phyloP scores from a whole-genome alignment of 2,329 filamentous ascomycete genomes.

The Rosellinia necatrix region DNA sequence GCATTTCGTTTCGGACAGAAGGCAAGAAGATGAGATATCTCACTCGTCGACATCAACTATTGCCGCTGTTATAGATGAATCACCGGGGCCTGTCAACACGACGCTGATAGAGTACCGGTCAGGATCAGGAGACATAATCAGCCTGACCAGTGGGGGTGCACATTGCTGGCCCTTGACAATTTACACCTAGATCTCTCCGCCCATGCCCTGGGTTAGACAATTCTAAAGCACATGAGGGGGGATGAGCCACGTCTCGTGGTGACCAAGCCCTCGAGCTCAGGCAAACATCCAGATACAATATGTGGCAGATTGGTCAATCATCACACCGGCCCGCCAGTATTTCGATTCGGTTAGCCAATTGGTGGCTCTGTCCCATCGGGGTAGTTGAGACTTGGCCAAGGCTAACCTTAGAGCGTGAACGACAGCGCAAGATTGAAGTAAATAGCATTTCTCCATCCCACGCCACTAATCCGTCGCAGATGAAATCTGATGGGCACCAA shows the following conservation, averaged over 20 bases:
- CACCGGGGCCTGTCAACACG: not conserved
- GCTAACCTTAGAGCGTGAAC: slow-evolving; percentile 1
- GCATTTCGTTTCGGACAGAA: not conserved
- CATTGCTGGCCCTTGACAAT: not conserved
- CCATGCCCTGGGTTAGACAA: not conserved
- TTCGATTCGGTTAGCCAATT: slow-evolving; percentile 1
- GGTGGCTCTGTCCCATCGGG: slow-evolving; percentile 16
- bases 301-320: not conserved
- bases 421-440: slow-evolving; percentile 9
- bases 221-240: not conserved
- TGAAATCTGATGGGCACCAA: slow-evolving; percentile 9
- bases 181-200: not conserved
- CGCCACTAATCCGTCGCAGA: not conserved
- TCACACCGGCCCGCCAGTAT: not conserved
- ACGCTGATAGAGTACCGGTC: slow-evolving; percentile 2
- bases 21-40: not conserved
- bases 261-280: not conserved
- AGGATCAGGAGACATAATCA: slow-evolving; percentile 3
- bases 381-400: slow-evolving; percentile 11
- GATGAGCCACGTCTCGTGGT: not conserved
- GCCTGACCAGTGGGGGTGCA: slow-evolving; percentile 4
- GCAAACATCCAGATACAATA: slow-evolving; percentile 3
- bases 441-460: not conserved
- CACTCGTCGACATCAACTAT: not conserved
- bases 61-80: not conserved